Conservation (phyloP, 2,329 filamentous ascomycete species). For the Fusarium proliferatum region DNA sequence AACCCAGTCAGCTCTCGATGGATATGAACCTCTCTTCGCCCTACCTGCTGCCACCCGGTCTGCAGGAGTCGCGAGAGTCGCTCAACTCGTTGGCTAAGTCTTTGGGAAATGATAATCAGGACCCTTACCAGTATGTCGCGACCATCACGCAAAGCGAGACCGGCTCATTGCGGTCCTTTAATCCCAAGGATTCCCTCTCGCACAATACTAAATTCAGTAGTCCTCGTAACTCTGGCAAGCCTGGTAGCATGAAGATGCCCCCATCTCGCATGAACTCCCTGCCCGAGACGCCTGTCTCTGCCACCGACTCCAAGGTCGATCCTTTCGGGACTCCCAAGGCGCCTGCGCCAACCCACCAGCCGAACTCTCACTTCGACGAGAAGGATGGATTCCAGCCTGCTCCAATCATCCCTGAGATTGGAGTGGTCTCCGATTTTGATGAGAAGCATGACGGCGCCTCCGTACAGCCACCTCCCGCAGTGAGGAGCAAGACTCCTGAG, state of each 20-base stretch:
- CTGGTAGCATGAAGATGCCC: constrained; percentile 45
- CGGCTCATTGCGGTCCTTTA: constrained; percentile 66
- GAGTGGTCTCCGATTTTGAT: constrained; percentile 48
- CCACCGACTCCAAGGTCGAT: constrained; percentile 48
- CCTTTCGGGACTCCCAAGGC: constrained; percentile 52
- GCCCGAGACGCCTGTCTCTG: constrained; percentile 53
- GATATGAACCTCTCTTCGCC: constrained; percentile 82
- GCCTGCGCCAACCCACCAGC: constrained; percentile 46
- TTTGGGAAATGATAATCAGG: constrained; percentile 78
- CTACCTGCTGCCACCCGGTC: constrained; percentile 88
- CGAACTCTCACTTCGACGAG: constrained; percentile 36
- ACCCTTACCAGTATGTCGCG: constrained; percentile 80
- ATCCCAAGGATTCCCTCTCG: constrained; percentile 56
- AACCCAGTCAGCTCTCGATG: constrained; percentile 72
- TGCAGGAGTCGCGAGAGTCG: constrained; percentile 85
- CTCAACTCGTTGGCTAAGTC: constrained; percentile 85
- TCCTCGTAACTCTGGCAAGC: constrained; percentile 49
- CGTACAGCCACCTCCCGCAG: constrained; percentile 47
- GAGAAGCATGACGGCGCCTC: constrained; percentile 44
- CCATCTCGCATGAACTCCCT: constrained; percentile 56
- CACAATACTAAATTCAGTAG: constrained; percentile 58
- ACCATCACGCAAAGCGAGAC: constrained; percentile 68
- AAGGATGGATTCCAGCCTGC: constrained; percentile 47
- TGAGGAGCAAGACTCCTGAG: constrained; percentile 46
- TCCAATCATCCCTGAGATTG: constrained; percentile 54